A percentile compares a stretch with the other conserved stretches of the same genome.
These are phyloP conservation scores for Oryza officinalis DNA, from an alignment of 176 grass and related monocot genomes.

Conservation along the genomic window DNA sequence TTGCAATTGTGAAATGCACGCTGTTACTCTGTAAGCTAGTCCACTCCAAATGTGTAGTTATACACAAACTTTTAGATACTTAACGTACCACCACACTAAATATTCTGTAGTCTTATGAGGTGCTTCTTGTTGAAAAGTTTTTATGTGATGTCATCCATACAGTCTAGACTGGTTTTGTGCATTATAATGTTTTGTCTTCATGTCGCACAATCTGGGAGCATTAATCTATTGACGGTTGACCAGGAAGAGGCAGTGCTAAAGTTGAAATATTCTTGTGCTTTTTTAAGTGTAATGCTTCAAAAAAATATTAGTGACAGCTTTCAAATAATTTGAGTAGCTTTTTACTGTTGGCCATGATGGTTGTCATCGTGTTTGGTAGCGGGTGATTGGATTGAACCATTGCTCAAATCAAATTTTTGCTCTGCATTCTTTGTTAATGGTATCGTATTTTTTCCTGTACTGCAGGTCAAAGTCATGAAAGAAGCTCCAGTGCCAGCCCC, in stretches of 20 bases:
- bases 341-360: not conserved
- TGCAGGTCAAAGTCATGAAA: slow-evolving; percentile 81
- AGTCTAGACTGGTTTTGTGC: not conserved
- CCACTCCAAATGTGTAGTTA: not conserved
- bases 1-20: not conserved
- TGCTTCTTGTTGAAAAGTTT: not conserved
- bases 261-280: not conserved
- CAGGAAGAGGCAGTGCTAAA: not conserved
- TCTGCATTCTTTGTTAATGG: slow-evolving; percentile 9
- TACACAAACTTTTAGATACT: not conserved
- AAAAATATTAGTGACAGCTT: not conserved
- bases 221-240: not conserved
- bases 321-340: not conserved
- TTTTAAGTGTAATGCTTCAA: not conserved
- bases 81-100: not conserved
- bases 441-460: slow-evolving; percentile 8
- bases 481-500: slow-evolving; percentile 40
- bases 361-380: not conserved
- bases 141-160: not conserved
- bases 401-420: slow-evolving; percentile 6
- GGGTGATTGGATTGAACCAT: not conserved
- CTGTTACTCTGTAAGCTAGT: not conserved
- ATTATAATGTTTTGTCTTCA: not conserved
- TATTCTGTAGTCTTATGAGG: not conserved
- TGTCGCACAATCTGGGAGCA: not conserved